Evolutionary conservation across 2,329 filamentous ascomycete species (phyloP), one percentile per base, ranked within the genome.

Genomic region (Fusarium sp.): DNA sequence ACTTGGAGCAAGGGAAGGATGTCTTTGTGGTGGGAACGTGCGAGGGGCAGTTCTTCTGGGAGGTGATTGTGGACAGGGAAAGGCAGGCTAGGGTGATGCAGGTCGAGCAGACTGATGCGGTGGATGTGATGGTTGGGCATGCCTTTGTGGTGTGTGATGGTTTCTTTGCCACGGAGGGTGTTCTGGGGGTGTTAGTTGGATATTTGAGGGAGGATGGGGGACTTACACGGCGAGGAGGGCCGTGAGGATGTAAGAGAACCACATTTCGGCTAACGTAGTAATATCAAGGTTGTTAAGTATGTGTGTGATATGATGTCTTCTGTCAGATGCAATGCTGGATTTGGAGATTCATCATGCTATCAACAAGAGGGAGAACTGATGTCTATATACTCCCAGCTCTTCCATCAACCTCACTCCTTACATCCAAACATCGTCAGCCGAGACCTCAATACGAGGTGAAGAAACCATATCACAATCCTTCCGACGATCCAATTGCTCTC

Each of bases 81-180:
- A 80, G 57, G 60, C 78, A 80, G 4, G 67, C 65, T 12, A 64
- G 67, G n/a, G 74, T 55, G 8, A 68, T 14, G 61, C 78, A 80
- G 7, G 76, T 78, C 19, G 71, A 65, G 68, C 78, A 80, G 40
- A 76, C 53, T 19, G 74, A 64, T 14, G 68, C 65, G 1, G 76
- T 78, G 30, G 70, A 63, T 12, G 75, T 78, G 15, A 78, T 70
- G 21, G 77, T 79, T 34, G 78, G 78, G 42, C 78, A 80, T 7
- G 56, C 52, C 2, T 57, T 59, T 23, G 39, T 7, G 38, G 36
- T 50, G 8, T 30, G 32, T 12, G 43, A 45, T 14, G 46, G 15
- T 39, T 60, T 53, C 19, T 56, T 50, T 24, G 67, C 66, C 7
- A 43, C 26, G 34, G 59, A 17, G 19, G 50, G 46, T 23, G 58